Base-by-base conservation (phyloP, 176 grass and related monocot species). In the Neostapfia colusana region DNA sequence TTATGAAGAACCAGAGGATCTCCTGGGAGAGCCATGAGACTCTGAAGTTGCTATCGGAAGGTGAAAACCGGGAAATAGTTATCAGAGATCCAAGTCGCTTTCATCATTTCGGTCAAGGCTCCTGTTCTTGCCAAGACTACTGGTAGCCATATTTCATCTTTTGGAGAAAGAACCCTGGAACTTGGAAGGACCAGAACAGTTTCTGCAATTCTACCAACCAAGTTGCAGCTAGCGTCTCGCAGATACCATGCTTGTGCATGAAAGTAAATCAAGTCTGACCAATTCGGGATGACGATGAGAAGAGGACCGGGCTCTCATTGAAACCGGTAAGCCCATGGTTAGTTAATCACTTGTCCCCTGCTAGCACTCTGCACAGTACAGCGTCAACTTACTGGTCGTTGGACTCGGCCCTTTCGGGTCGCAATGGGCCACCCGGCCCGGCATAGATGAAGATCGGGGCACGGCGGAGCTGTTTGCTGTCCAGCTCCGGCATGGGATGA, bases 1-100 rank as follows among this genome's bases (percentile, higher is more conserved):
- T 93, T 51, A 90, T 93, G 80, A 97, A 97, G 88, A 97, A 89
- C 66, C 88, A 91, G 79, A 90, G 74, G 61, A 70, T 97, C 56
- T 87, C 88, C 44, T 76, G 84, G 78, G 93, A 91, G 70, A 74
- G 88, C 74, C 93, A 97, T 50, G 70, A 82, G 70, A 82, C 68
- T 10, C 49, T 97, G 46, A 91, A 97, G 81, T 67, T 97, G 46
- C 71, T 97, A 40, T 93, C 93, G 1, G 83, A 80, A 28, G 46
- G 27, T 65, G 88, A 93, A 85, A 85, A 66, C 23, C 81, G 85
- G 70, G 83, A 85, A 51, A 97, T 97, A 80, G 59, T 85, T 44
- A 63, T 97, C 45, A 93, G 88, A 83, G 90, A 97, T 70, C 66
- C 83, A 18, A 58, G 69, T 62, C 83, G 82, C 24, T 93, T 93